Conservation (phyloP, 352 stramenopile species). For the Phytophthora constricta region DNA sequence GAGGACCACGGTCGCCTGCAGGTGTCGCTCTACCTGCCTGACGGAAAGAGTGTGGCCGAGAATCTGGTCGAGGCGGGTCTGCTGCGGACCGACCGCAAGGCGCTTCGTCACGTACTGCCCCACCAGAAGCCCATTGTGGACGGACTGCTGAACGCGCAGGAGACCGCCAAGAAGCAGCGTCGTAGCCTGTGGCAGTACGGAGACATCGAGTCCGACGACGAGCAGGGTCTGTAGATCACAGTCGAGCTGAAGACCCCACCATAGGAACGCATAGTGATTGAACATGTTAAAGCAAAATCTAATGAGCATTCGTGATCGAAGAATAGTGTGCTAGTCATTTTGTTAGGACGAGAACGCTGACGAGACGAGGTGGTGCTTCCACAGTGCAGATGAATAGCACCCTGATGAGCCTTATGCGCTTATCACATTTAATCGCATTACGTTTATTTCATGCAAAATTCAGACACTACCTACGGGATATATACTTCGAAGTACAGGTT, state of each 20-base stretch:
- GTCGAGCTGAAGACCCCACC: constrained; percentile 4
- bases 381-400: no score
- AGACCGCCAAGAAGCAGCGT: constrained; percentile 92
- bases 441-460: background rate
- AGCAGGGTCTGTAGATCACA: constrained; percentile 46
- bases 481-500: background rate
- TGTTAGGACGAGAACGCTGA: no score
- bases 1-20: constrained; percentile 74
- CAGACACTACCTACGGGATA: background rate
- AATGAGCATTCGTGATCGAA: constrained; percentile 79
- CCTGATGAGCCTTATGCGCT: no score
- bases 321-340: no score
- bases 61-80: constrained; percentile 90
- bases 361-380: no score
- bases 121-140: constrained; percentile 88
- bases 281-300: constrained; percentile 24
- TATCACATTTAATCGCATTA: no score
- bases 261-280: constrained; percentile 30
- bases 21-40: constrained; percentile 77
- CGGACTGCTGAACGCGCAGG: constrained; percentile 91
- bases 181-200: constrained; percentile 97
- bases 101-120: constrained; percentile 59
- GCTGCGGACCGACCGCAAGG: constrained; percentile 87
- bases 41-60: constrained; percentile 90
- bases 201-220: constrained; percentile 97